Evolutionary conservation across 1,284 basidiomycete genomes (phyloP).

Genomic region (Irpex rosettiformis): DNA sequence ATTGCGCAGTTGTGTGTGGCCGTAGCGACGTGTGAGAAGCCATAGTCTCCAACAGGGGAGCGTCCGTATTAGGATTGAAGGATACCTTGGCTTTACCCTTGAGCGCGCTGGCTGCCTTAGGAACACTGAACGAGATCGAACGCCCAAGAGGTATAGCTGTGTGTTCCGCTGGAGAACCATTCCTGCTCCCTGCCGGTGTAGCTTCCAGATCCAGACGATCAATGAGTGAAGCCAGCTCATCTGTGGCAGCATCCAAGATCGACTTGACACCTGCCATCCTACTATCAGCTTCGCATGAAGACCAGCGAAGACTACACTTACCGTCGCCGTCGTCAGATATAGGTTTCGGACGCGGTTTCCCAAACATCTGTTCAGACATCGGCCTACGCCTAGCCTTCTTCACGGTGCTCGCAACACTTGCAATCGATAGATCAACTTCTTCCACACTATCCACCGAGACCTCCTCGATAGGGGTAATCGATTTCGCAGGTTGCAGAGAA

Average conservation of each 20-base stretch:
- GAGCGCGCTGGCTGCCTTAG: conserved; percentile 38
- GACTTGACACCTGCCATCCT: conserved; percentile 55
- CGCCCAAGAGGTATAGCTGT: conserved; percentile 16
- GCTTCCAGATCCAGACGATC: conserved; percentile 71
- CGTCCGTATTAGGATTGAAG: conserved; percentile 19
- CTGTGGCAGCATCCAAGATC: conserved; percentile 69
- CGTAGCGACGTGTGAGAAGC: conserved; percentile 56
- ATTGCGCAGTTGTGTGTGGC: conserved; percentile 52
- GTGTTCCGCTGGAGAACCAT: conserved; percentile 37
- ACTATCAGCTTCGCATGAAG: conserved; percentile 5
- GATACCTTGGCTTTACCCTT: conserved; percentile 16
- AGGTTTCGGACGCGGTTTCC: conserved; percentile 42
- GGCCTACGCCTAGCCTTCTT: conserved; percentile 53
- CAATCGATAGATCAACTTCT: conserved; percentile 11
- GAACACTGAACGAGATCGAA: conserved; percentile 10
- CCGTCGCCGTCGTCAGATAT: conserved; percentile 54
- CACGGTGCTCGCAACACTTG: conserved; percentile 39
- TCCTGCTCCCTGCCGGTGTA: conserved; percentile 52
- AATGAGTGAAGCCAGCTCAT: conserved; percentile 73
- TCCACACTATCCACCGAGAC: conserved; percentile 49
- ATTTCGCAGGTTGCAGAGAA: conserved; percentile 15
- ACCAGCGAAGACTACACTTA: conserved; percentile 16
- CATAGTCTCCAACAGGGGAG: conserved; percentile 26
- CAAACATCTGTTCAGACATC: conserved; percentile 61
- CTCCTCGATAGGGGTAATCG: conserved; percentile 47